Percentiles rank a stretch among this genome's conserved stretches.
Evolutionary conservation across 805 yeast genomes (phyloP).

Genomic region (Ogataea nitratoaversa): DNA sequence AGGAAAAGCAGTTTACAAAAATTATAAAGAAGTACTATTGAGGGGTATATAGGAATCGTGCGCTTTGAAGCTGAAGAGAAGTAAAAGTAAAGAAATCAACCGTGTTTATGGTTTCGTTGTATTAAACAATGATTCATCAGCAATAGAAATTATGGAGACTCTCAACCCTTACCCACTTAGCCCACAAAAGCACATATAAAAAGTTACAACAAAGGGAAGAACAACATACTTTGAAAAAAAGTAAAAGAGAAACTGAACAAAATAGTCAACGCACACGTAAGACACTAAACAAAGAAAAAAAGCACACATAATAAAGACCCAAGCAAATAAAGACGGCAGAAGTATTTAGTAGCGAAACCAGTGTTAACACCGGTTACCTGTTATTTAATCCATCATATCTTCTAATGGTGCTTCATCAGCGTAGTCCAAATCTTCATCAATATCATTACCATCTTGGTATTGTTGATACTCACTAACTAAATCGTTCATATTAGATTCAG

Average conservation of each 20-base stretch:
- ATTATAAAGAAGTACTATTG: background rate
- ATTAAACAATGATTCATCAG: background rate
- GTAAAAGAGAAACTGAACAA: background rate
- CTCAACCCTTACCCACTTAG: too few species aligned
- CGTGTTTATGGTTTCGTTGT: background rate
- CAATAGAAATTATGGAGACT: too few species aligned
- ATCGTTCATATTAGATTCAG: conserved; percentile 87
- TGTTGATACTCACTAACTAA: conserved; percentile 88
- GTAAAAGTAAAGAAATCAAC: background rate
- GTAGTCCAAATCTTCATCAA: conserved; percentile 70
- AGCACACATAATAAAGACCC: background rate
- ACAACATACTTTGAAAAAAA: background rate
- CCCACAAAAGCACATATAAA: background rate
- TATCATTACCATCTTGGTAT: conserved; percentile 78
- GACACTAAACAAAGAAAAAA: background rate
- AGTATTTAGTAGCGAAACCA: background rate
- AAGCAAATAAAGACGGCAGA: conserved; percentile 1
- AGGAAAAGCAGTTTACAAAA: too few species aligned
- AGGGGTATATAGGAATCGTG: background rate
- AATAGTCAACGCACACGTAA: background rate
- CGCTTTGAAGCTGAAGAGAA: background rate
- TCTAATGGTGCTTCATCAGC: conserved; percentile 62
- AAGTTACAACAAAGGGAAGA: background rate
- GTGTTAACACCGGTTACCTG: background rate
- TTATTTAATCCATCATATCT: conserved; percentile 33